Conservation (phyloP, 2,329 filamentous ascomycete genomes). For the Colletotrichum sp. region DNA sequence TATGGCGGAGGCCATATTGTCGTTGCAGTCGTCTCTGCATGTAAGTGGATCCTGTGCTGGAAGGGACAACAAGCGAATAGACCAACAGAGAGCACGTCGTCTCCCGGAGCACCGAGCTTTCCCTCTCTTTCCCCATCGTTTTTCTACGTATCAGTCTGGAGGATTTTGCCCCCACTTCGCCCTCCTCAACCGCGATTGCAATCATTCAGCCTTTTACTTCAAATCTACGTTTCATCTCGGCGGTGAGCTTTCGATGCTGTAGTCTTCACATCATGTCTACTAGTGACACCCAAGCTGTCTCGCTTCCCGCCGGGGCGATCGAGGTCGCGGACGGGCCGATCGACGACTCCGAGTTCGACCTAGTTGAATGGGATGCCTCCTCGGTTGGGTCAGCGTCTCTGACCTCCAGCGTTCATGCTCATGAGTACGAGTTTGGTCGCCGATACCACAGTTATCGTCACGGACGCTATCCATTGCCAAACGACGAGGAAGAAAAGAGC, state of each 20-base stretch:
- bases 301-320: not conserved
- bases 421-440: conserved; percentile 44
- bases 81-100: not conserved
- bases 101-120: not conserved
- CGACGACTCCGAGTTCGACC: conserved; percentile 15
- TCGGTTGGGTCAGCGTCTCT: conserved; percentile 37
- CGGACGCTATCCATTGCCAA: conserved; percentile 51
- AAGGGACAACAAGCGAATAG: not conserved
- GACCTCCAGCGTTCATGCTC: conserved; percentile 39
- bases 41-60: not conserved
- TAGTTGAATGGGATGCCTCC: conserved; percentile 21
- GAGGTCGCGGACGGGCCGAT: not conserved
- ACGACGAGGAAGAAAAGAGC: conserved; percentile 50
- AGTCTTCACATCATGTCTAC: not conserved
- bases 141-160: not conserved
- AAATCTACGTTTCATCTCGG: not conserved
- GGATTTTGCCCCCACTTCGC: not conserved
- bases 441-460: conserved; percentile 48
- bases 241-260: not conserved
- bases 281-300: not conserved
- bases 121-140: not conserved
- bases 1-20: not conserved
- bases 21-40: not conserved
- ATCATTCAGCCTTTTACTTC: not conserved
- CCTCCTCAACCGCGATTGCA: not conserved